These are phyloP conservation scores for Zygosaccharomyces pseudorouxii DNA, from an alignment of 805 yeast genomes.

Conservation along the genomic window DNA sequence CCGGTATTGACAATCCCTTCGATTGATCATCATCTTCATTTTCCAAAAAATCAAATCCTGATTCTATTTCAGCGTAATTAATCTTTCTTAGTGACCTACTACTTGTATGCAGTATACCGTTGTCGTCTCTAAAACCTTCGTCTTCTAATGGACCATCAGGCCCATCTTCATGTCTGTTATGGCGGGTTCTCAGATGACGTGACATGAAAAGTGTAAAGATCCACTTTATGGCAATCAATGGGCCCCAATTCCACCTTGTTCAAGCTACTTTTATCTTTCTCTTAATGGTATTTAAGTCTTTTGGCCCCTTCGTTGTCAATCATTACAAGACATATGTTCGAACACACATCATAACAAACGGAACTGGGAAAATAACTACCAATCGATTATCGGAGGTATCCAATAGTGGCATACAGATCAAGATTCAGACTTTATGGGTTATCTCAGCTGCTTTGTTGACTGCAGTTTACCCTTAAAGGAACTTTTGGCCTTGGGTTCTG, in stretches of 20 bases:
- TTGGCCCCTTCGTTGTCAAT: conserved; percentile 3
- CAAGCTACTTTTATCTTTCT: background rate
- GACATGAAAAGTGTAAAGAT: conserved; percentile 11
- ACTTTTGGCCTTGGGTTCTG: no score
- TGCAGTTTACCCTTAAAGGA: no score
- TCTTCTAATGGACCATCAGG: conserved; percentile 15
- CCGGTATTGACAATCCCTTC: conserved; percentile 4
- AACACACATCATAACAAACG: conserved; percentile 5
- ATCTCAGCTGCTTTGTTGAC: no score
- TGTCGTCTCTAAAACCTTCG: conserved; percentile 26
- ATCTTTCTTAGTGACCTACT: conserved; percentile 34
- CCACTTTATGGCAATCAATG: background rate
- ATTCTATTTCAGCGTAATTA: conserved; percentile 37
- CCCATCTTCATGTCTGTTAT: conserved; percentile 10
- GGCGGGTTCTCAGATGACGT: conserved; percentile 13
- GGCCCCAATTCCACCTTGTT: background rate
- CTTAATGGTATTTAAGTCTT: background rate
- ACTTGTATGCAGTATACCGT: conserved; percentile 30
- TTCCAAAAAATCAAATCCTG: conserved; percentile 30
- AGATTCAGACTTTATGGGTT: no score
- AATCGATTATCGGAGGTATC: background rate
- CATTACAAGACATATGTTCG: background rate
- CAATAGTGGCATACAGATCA: background rate
- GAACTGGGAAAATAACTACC: background rate
- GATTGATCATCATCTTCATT: conserved; percentile 19